Conservation (phyloP, 306 rosid species). For the Quercus berberidifolia region DNA sequence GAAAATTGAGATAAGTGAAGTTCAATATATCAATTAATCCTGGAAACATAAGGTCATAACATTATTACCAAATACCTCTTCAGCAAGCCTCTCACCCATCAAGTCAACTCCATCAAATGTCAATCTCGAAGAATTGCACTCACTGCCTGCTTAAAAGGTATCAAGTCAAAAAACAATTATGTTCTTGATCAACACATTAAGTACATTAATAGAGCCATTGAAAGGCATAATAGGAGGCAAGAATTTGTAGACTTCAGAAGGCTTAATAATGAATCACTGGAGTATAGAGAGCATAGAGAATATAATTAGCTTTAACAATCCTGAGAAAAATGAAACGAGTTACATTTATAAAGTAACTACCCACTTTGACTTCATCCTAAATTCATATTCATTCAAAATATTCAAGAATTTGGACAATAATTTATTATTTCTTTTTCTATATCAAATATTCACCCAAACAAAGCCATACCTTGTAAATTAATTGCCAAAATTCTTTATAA, state of each 20-base stretch:
- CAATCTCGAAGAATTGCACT: constrained; percentile 74
- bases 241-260: neutral
- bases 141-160: constrained; percentile 71
- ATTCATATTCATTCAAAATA: neutral
- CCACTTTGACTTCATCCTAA: neutral
- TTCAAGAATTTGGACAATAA: neutral
- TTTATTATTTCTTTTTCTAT: neutral
- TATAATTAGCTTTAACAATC: neutral
- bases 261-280: neutral
- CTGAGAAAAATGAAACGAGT: neutral
- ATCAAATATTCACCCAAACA: neutral
- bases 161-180: constrained; percentile 17
- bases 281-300: neutral
- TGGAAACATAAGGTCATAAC: constrained; percentile 6
- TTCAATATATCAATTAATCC: neutral
- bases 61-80: constrained; percentile 75
- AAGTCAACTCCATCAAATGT: constrained; percentile 93
- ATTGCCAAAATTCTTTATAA: neutral
- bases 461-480: neutral
- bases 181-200: neutral
- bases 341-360: neutral
- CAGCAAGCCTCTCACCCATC: constrained; percentile 90
- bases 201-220: neutral
- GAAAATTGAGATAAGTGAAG: neutral
- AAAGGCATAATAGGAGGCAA: neutral